These are phyloP conservation scores for Teunomyces panamensis DNA, from an alignment of 805 yeast genomes.

Conservation along the genomic window DNA sequence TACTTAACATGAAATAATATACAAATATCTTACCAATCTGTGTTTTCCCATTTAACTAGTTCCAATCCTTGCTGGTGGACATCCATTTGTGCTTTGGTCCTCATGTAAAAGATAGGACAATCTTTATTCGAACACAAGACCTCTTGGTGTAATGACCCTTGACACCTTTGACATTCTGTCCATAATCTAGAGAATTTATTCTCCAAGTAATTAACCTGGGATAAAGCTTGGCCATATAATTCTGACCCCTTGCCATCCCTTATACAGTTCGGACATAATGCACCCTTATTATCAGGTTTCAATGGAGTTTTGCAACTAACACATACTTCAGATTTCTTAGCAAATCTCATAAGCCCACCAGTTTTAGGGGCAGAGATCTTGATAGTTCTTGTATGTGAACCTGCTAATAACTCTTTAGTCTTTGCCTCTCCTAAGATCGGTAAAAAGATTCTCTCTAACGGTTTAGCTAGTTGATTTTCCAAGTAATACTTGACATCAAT, in stretches of 20 bases:
- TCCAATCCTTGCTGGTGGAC: slow-evolving; percentile 55
- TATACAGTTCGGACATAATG: slow-evolving; percentile 78
- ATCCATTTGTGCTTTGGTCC: slow-evolving; percentile 82
- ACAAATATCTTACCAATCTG: slow-evolving; percentile 42
- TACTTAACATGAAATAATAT: slow-evolving; percentile 19
- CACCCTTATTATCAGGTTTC: slow-evolving; percentile 55
- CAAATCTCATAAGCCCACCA: slow-evolving; percentile 90
- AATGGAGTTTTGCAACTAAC: slow-evolving; percentile 85
- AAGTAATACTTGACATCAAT: slow-evolving; percentile 92
- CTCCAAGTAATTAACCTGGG: slow-evolving; percentile 76
- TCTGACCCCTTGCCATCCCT: slow-evolving; percentile 60
- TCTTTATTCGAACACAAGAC: slow-evolving; percentile 93
- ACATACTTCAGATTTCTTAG: slow-evolving; percentile 84
- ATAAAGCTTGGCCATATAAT: slow-evolving; percentile 76
- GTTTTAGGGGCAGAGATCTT: slow-evolving; percentile 69
- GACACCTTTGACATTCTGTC: slow-evolving; percentile 98
- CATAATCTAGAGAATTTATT: slow-evolving; percentile 82
- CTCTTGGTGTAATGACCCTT: slow-evolving; percentile 93
- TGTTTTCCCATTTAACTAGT: slow-evolving; percentile 62
- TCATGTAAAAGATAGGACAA: slow-evolving; percentile 97
- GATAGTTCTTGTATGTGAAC: slow-evolving; percentile 80
- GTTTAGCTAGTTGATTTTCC: slow-evolving; percentile 90
- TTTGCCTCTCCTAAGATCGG: slow-evolving; percentile 88
- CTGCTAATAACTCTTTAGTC: slow-evolving; percentile 77
- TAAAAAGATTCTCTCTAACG: slow-evolving; percentile 87